Percentiles rank a stretch among this genome's conserved stretches.
These are phyloP conservation scores for Olyra latifolia DNA, from an alignment of 176 grass and related monocot species.

Conservation along the genomic window DNA sequence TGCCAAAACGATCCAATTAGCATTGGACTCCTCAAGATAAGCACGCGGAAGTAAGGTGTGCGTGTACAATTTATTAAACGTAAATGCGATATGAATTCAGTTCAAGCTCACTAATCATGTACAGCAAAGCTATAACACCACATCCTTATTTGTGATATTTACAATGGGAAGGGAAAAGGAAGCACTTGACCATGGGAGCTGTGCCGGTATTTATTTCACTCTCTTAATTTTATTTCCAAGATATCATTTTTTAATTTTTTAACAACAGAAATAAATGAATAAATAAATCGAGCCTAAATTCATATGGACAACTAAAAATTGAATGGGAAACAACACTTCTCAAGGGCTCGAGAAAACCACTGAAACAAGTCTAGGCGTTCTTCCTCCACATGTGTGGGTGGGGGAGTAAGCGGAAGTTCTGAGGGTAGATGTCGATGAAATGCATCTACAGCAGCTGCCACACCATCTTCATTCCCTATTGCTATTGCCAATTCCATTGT, in stretches of 20 bases:
- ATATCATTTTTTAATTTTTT: background rate
- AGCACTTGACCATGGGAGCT: background rate
- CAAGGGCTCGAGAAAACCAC: slow-evolving; percentile 59
- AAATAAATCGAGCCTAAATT: slow-evolving; percentile 29
- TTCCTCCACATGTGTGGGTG: slow-evolving; percentile 36
- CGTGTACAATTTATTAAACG: background rate
- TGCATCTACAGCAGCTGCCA: slow-evolving; percentile 72
- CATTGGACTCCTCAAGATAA: background rate
- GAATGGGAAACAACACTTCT: slow-evolving; percentile 74
- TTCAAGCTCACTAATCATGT: background rate
- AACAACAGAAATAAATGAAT: slow-evolving; percentile 22
- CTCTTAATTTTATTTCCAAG: background rate
- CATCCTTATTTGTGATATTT: slow-evolving; percentile 14
- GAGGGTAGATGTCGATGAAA: slow-evolving; percentile 81
- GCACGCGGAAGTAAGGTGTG: background rate
- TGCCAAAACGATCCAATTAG: background rate
- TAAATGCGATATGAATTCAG: background rate
- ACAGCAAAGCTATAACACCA: background rate
- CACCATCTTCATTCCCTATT: slow-evolving; percentile 92
- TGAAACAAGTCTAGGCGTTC: slow-evolving; percentile 51
- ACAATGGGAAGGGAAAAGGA: background rate
- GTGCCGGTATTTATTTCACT: slow-evolving; percentile 22
- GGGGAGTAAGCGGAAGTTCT: slow-evolving; percentile 50
- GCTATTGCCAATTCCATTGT: slow-evolving; percentile 71
- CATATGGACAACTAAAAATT: slow-evolving; percentile 42